A percentile compares a stretch with the other conserved stretches of the same genome.
These are phyloP conservation scores for Neurospora hispaniola DNA, from an alignment of 495 filamentous ascomycete genomes.

Conservation along the genomic window DNA sequence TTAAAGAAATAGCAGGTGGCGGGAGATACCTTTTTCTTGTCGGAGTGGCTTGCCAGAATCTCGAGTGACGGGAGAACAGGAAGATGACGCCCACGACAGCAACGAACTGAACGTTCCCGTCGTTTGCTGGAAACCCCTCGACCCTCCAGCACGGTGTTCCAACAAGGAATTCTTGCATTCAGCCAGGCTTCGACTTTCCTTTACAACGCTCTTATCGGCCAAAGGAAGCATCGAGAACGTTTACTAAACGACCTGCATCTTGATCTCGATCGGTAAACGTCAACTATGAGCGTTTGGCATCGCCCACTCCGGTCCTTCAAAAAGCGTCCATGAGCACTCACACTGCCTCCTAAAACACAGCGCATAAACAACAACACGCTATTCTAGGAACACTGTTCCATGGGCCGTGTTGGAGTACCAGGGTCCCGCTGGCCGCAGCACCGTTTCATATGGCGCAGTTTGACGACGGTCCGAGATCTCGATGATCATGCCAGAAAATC, in stretches of 20 bases:
- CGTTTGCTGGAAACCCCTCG: too few species aligned
- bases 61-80: neutral
- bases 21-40: neutral
- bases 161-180: neutral
- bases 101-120: neutral
- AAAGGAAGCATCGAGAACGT: neutral
- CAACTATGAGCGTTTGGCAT: neutral
- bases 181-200: neutral
- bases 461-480: neutral
- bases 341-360: neutral
- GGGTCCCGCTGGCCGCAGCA: neutral
- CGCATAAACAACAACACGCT: neutral
- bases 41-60: neutral
- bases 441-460: neutral
- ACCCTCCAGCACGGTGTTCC: too few species aligned
- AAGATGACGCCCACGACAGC: neutral
- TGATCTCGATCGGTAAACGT: neutral
- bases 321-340: too few species aligned
- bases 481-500: neutral
- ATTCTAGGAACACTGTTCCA: neutral
- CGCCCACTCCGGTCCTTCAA: neutral
- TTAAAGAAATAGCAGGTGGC: neutral
- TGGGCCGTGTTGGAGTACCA: neutral
- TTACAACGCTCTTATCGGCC: neutral
- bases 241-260: neutral